phyloP scores from a whole-genome alignment of 2,329 filamentous ascomycete genomes.

The Meredithiella fracta region DNA sequence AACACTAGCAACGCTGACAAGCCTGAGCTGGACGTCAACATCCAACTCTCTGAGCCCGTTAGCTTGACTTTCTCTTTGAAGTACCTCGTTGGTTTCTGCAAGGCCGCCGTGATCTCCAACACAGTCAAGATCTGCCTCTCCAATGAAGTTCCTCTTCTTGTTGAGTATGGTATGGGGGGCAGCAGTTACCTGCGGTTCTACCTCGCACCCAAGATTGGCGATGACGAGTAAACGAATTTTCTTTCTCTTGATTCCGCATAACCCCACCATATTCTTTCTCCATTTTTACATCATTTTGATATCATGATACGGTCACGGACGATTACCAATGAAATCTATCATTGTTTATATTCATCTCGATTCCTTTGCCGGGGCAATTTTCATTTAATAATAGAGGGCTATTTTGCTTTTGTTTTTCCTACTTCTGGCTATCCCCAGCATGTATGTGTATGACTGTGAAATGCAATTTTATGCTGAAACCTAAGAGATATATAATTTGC shows the following conservation, averaged over 20 bases:
- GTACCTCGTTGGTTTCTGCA: slow-evolving; percentile 99
- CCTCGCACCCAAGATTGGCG: slow-evolving; percentile 62
- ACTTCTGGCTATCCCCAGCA: not conserved
- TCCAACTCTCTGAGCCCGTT: slow-evolving; percentile 83
- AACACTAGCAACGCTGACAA: slow-evolving; percentile 82
- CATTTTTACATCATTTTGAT: slow-evolving; percentile 6
- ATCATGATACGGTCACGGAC: slow-evolving; percentile 10
- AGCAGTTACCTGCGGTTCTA: slow-evolving; percentile 93
- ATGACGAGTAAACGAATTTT: slow-evolving; percentile 18
- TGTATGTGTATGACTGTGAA: too few relatives aligned
- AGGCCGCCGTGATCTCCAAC: slow-evolving; percentile 69
- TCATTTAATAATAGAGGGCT: not conserved
- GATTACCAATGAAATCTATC: slow-evolving; percentile 7
- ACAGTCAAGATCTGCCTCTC: slow-evolving; percentile 86
- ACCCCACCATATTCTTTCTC: not conserved
- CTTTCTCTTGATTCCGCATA: not conserved
- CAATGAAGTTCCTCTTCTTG: slow-evolving; percentile 86
- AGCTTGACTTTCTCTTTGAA: slow-evolving; percentile 95
- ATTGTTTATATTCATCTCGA: slow-evolving; percentile 3
- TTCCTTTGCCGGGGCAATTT: slow-evolving; percentile 1
- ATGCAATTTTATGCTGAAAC: too few relatives aligned
- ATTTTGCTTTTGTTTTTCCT: not conserved
- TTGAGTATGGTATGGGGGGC: slow-evolving; percentile 71
- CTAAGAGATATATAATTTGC: too few relatives aligned
- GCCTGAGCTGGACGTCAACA: slow-evolving; percentile 68